Evolutionary conservation across 495 filamentous ascomycete genomes (phyloP).

Genomic region (Annulohypoxylon bovei): DNA sequence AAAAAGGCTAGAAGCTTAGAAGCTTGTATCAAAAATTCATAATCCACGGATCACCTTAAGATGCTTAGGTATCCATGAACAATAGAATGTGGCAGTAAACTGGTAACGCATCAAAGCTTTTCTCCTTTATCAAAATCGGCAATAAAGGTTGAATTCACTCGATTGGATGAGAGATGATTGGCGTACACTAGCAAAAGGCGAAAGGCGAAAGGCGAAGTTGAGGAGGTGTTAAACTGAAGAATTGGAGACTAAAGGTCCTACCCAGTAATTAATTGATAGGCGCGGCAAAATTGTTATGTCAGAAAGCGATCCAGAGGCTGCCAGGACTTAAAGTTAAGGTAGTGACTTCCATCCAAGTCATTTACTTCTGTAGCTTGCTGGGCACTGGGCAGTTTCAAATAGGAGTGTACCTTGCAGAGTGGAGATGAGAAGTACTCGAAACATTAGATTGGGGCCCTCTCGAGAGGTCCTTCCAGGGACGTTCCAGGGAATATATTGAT

Average conservation of each 20-base stretch:
- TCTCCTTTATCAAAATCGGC: not conserved
- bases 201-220: not conserved
- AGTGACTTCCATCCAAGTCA: not conserved
- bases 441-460: slow-evolving; percentile 18
- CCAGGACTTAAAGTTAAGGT: not conserved
- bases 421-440: slow-evolving; percentile 34
- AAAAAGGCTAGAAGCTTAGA: not conserved
- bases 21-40: not conserved
- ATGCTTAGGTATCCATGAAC: not conserved
- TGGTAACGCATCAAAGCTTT: not conserved
- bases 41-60: not conserved
- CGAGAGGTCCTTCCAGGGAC: slow-evolving; percentile 8
- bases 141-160: not conserved
- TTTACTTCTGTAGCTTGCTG: slow-evolving; percentile 9
- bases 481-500: slow-evolving; percentile 25
- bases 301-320: not conserved
- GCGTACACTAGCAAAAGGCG: not conserved
- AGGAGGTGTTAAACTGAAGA: not conserved
- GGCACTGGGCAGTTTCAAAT: slow-evolving; percentile 20
- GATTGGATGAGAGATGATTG: not conserved
- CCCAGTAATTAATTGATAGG: not conserved
- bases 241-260: not conserved
- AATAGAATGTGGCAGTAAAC: not conserved
- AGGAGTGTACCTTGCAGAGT: slow-evolving; percentile 41
- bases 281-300: slow-evolving; percentile 2